Percentiles rank a stretch among this genome's conserved stretches.
Evolutionary conservation across 345 rosid species (phyloP).

Genomic region (Syzygium aromaticum): DNA sequence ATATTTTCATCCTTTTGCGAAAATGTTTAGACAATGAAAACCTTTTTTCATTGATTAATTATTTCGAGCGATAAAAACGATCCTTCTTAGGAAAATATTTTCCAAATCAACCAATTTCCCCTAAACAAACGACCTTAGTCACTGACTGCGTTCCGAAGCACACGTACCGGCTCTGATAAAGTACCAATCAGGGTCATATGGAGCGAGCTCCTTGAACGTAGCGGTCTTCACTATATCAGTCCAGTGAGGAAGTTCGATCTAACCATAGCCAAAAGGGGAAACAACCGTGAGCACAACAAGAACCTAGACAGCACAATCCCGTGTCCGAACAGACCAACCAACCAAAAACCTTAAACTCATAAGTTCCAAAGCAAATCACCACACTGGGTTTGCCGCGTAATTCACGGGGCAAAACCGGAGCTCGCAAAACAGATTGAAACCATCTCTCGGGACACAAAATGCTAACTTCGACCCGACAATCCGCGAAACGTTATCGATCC

Average conservation of each 20-base stretch:
- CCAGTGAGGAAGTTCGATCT: conserved; percentile 66
- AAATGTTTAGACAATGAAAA: too few relatives aligned
- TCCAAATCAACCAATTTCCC: too few relatives aligned
- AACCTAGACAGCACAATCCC: not conserved
- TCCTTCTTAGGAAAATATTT: too few relatives aligned
- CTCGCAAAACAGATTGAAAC: not conserved
- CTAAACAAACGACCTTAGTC: too few relatives aligned
- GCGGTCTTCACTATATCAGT: conserved; percentile 76
- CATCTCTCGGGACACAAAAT: not conserved
- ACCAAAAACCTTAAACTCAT: not conserved
- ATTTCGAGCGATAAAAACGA: too few relatives aligned
- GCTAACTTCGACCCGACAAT: not conserved
- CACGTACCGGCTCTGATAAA: conserved; percentile 42
- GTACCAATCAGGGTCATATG: conserved; percentile 73
- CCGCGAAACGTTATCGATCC: not conserved
- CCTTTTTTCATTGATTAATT: too few relatives aligned
- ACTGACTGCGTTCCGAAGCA: not conserved
- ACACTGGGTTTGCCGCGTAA: not conserved
- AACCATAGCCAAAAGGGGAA: not conserved
- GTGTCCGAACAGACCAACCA: not conserved
- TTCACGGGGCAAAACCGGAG: not conserved
- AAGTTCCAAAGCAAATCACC: not conserved
- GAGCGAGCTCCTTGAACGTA: conserved; percentile 60
- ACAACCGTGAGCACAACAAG: not conserved
- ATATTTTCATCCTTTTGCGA: too few relatives aligned